phyloP scores from a whole-genome alignment of 257 asterid species.

The Henckelia pumila region DNA sequence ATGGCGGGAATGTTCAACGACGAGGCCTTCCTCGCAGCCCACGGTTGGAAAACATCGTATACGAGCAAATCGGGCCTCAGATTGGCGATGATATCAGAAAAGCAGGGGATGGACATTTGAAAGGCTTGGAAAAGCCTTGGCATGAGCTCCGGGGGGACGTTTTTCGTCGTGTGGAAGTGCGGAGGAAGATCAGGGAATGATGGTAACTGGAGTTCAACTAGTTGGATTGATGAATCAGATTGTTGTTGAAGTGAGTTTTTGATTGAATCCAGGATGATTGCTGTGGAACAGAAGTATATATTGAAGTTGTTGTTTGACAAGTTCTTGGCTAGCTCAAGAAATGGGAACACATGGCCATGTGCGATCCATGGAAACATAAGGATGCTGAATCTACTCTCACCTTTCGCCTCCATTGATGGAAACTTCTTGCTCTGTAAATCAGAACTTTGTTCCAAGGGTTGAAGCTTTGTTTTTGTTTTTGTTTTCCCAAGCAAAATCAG shows the following conservation, averaged over 20 bases:
- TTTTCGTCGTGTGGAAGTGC: slow-evolving; percentile 44
- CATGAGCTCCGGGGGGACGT: slow-evolving; percentile 34
- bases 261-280: no score
- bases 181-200: slow-evolving; percentile 39
- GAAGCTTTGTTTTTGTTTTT: no score
- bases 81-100: slow-evolving; percentile 22
- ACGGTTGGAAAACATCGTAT: slow-evolving; percentile 44
- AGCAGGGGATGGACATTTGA: slow-evolving; percentile 28
- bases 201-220: slow-evolving; percentile 33
- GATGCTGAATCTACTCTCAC: no score
- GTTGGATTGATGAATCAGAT: slow-evolving; percentile 26
- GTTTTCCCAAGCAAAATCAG: no score
- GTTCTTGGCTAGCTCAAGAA: no score
- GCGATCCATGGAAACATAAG: no score
- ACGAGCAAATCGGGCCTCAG: slow-evolving; percentile 37
- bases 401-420: no score
- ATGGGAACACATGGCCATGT: no score
- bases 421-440: not conserved
- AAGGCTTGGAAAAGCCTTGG: slow-evolving; percentile 29
- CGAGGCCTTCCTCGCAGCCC: slow-evolving; percentile 36
- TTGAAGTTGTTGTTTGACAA: no score
- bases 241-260: no score
- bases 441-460: not conserved
- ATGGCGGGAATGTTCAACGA: slow-evolving; percentile 35
- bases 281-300: no score